These are phyloP conservation scores for Mesotaenium endlicherianum DNA, from an alignment of 139 green algal species.

Conservation along the genomic window DNA sequence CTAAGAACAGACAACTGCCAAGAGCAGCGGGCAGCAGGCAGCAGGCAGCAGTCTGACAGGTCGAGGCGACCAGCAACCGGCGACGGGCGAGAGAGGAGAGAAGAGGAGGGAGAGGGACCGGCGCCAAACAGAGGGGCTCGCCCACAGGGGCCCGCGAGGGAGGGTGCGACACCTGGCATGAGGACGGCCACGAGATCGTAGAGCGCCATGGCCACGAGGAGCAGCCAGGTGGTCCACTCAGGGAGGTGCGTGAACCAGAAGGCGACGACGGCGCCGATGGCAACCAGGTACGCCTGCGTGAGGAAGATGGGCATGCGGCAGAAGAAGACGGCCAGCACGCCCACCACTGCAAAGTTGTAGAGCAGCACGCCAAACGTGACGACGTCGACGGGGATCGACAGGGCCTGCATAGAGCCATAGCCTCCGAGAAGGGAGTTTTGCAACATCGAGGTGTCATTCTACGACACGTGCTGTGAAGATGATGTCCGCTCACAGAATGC, in stretches of 20 bases:
- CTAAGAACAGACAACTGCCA: background rate
- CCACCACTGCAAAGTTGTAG: constrained; percentile 91
- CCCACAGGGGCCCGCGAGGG: too few relatives aligned
- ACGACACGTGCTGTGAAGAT: too few relatives aligned
- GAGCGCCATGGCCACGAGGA: constrained; percentile 88
- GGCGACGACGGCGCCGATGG: constrained; percentile 73
- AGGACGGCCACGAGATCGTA: constrained; percentile 96
- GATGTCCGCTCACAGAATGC: too few relatives aligned
- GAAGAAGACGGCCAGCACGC: constrained; percentile 80
- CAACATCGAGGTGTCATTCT: too few relatives aligned
- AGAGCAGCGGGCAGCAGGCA: background rate
- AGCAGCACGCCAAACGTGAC: constrained; percentile 80
- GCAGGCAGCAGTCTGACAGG: too few relatives aligned
- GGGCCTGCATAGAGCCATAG: constrained; percentile 10
- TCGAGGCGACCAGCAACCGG: background rate
- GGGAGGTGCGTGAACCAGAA: constrained; percentile 93
- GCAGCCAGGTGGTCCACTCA: constrained; percentile 94
- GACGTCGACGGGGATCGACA: constrained; percentile 75
- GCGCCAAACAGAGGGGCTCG: background rate
- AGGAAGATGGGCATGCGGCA: constrained; percentile 78
- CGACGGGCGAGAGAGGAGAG: background rate
- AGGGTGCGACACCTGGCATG: constrained; percentile 57
- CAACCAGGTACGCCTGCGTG: constrained; percentile 85
- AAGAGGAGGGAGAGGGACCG: background rate
- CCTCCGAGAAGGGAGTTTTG: too few relatives aligned